Base-by-base conservation (phyloP, 257 asterid species). In the Verbena officinalis region DNA sequence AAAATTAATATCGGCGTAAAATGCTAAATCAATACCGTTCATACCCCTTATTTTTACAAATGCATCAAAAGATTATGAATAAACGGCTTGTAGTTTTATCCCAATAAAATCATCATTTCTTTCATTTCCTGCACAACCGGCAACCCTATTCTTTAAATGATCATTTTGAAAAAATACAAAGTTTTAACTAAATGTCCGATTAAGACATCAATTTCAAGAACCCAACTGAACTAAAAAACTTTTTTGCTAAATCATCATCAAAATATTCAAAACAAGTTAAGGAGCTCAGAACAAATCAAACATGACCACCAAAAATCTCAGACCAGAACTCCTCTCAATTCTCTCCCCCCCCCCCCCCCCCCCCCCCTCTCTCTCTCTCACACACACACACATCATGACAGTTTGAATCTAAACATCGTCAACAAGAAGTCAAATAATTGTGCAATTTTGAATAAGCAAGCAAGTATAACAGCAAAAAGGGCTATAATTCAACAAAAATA, bases 401-500 rank as follows among this genome's bases (percentile, higher is more conserved):
- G 9, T 30, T 14, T 19, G 30, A 51, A 42, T 51, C 33, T 11
- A 4, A 1, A 63, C 40, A 38, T 44, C 22, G 19, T 43, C 20
- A 52, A 39, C 12, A 20, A 42, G 12, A 56, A 38, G 38, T 43
- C 38, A 54, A 34, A 23, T 19, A 62, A 17, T 16, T 20, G 9
- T 11, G 51, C 55, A 61, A 40, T 30, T 12, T 13, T 4, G 31
- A n/a, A 33, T 0, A 58, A 52, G 9, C 54, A 17, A 50, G 36
- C 9, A 30, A 30, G 30, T 34, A 24, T 1, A 7, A 67, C 8
- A 24, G 36, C 36, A 36, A 36, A 31, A 59, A 52, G 4, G 36
- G 40, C 67, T 9, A 15, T 36, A 66, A 17, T 11, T 14, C 46
- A 61, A 55, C 16, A 49, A 45, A 50, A 57, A 40, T 1, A 9